Conservation (phyloP, 306 rosid species). For the Myrica gale region DNA sequence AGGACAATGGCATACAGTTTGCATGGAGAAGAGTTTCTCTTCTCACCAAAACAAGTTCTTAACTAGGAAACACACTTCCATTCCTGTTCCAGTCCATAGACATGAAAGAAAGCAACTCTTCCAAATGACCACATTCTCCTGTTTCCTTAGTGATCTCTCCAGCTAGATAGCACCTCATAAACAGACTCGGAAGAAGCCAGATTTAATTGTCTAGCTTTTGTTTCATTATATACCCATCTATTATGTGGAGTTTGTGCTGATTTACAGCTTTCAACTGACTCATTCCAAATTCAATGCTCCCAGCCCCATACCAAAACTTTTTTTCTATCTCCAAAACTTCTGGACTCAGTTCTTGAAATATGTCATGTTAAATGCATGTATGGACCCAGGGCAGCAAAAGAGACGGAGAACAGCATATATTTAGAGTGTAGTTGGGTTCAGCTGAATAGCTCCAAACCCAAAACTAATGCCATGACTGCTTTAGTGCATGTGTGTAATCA, state of each 20-base stretch:
- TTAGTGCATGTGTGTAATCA: background rate
- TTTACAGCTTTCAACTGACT: background rate
- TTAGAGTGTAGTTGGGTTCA: background rate
- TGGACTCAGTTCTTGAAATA: background rate
- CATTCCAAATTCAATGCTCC: background rate
- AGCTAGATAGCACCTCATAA: background rate
- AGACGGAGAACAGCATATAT: background rate
- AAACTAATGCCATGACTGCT: background rate
- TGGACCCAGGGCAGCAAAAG: background rate
- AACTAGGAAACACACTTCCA: background rate
- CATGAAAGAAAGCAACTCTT: constrained; percentile 4
- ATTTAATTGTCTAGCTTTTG: background rate
- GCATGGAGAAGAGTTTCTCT: background rate
- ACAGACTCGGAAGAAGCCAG: background rate
- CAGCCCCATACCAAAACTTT: background rate
- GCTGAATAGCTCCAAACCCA: background rate
- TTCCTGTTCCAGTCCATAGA: background rate
- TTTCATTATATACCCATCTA: background rate
- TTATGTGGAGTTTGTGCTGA: background rate
- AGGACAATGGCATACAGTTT: background rate
- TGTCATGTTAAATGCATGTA: background rate
- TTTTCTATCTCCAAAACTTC: too few relatives aligned
- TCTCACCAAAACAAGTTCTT: background rate
- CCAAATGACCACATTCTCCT: background rate
- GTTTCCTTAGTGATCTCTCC: background rate